These are phyloP conservation scores for Cladosporium sphaerospermum DNA, from an alignment of 2,329 filamentous ascomycete genomes.

Conservation along the genomic window DNA sequence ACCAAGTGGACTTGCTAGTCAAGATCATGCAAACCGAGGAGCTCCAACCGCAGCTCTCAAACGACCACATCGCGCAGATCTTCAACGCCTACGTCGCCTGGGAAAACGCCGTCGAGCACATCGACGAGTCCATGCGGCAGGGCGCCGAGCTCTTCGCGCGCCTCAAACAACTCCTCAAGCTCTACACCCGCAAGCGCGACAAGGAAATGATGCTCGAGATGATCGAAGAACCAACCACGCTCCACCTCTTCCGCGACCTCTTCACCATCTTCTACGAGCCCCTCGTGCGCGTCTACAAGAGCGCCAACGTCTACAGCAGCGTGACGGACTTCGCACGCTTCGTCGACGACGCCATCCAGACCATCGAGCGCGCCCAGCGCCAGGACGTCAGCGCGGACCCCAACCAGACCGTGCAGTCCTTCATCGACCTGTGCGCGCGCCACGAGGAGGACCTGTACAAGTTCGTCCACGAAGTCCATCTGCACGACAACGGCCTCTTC, in stretches of 20 bases:
- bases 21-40: conserved; percentile 74
- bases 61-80: conserved; percentile 72
- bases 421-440: conserved; percentile 91
- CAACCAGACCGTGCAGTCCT: conserved; percentile 95
- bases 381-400: conserved; percentile 89
- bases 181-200: conserved; percentile 84
- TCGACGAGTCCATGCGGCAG: conserved; percentile 80
- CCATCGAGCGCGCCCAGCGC: conserved; percentile 60
- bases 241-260: conserved; percentile 91
- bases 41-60: conserved; percentile 62
- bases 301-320: conserved; percentile 93
- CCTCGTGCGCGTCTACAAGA: conserved; percentile 94
- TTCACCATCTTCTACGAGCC: conserved; percentile 99
- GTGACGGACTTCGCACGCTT: conserved; percentile 95
- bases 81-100: conserved; percentile 96
- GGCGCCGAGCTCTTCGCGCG: conserved; percentile 90
- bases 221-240: conserved; percentile 93
- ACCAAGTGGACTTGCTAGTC: conserved; percentile 79
- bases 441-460: conserved; percentile 98
- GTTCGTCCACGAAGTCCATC: conserved; percentile 96
- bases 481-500: conserved; percentile 93
- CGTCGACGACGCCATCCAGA: conserved; percentile 84
- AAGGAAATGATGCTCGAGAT: conserved; percentile 96
- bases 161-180: conserved; percentile 88
- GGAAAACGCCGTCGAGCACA: conserved; percentile 87